These are phyloP conservation scores for Curvularia lunata DNA, from an alignment of 2,329 filamentous ascomycete species.

Conservation along the genomic window DNA sequence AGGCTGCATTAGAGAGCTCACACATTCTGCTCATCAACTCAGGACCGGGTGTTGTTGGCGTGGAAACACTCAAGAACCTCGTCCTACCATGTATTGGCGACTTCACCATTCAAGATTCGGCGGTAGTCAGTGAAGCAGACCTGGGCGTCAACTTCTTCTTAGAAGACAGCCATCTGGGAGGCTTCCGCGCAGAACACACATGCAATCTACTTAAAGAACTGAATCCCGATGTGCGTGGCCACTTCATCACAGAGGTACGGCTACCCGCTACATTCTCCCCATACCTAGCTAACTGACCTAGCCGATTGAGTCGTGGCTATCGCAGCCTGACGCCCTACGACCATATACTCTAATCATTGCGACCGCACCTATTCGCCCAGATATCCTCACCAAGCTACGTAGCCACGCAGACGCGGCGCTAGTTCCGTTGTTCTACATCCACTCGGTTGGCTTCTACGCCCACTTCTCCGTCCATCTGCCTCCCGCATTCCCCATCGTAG, in stretches of 20 bases:
- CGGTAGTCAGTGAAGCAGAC: slow-evolving; percentile 78
- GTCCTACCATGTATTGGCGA: slow-evolving; percentile 88
- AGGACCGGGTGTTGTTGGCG: slow-evolving; percentile 82
- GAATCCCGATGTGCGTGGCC: slow-evolving; percentile 88
- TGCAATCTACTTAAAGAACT: slow-evolving; percentile 81
- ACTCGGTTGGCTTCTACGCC: slow-evolving; percentile 91
- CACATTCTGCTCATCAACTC: slow-evolving; percentile 92
- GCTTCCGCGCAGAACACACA: slow-evolving; percentile 77
- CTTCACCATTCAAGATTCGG: slow-evolving; percentile 88
- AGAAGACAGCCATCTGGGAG: slow-evolving; percentile 77
- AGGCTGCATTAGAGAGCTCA: slow-evolving; percentile 86
- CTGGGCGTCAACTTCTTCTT: slow-evolving; percentile 97
- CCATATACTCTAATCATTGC: slow-evolving; percentile 67
- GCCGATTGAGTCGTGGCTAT: slow-evolving; percentile 55
- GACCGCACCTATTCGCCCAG: slow-evolving; percentile 63
- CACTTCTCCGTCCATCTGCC: slow-evolving; percentile 83
- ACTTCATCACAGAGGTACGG: slow-evolving; percentile 66
- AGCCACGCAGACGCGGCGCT: slow-evolving; percentile 61
- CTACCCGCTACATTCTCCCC: neutral
- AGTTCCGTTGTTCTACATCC: slow-evolving; percentile 79
- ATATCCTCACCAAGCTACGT: slow-evolving; percentile 59
- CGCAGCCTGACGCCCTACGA: slow-evolving; percentile 48
- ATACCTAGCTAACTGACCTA: slow-evolving; percentile 32
- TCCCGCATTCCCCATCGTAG: slow-evolving; percentile 86
- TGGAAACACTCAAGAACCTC: slow-evolving; percentile 96